Conservation (phyloP, 352 stramenopile species). For the Aphanomyces euteiches region DNA sequence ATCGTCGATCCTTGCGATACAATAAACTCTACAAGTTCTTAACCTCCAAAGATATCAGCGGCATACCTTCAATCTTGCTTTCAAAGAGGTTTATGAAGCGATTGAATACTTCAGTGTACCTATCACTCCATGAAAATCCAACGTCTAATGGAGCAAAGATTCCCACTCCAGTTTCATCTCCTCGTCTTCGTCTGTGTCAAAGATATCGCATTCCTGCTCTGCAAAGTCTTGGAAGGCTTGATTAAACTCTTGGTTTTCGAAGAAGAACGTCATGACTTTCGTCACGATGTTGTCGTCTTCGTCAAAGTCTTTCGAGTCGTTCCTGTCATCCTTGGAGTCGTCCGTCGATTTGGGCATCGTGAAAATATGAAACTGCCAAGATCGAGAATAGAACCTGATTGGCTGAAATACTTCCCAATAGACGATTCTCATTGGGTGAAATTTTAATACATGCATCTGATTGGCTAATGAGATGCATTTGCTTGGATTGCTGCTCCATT, state of each 20-base stretch:
- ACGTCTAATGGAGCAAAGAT: background rate
- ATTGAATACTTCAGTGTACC: constrained; percentile 79
- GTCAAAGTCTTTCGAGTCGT: constrained; percentile 47
- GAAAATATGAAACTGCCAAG: too few species aligned
- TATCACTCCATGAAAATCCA: constrained; percentile 21
- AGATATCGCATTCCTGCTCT: constrained; percentile 50
- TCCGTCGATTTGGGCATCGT: too few species aligned
- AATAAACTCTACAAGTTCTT: constrained; percentile 46
- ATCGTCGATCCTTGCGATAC: constrained; percentile 51
- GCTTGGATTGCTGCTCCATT: too few species aligned
- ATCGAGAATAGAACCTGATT: too few species aligned
- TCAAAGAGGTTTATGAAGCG: constrained; percentile 70
- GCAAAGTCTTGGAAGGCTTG: constrained; percentile 69
- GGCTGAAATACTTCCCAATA: too few species aligned
- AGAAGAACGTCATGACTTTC: constrained; percentile 74
- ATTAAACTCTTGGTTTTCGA: constrained; percentile 72
- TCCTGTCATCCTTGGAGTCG: constrained; percentile 34
- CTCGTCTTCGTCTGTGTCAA: constrained; percentile 58
- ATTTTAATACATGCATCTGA: too few species aligned
- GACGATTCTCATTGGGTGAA: too few species aligned
- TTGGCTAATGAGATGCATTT: too few species aligned
- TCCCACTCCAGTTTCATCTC: constrained; percentile 71
- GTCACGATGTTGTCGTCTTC: constrained; percentile 39
- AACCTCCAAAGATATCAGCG: too few species aligned
- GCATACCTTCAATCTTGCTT: constrained; percentile 66